phyloP scores from a whole-genome alignment of 2,329 filamentous ascomycete genomes.

The Cladosporium sp. region DNA sequence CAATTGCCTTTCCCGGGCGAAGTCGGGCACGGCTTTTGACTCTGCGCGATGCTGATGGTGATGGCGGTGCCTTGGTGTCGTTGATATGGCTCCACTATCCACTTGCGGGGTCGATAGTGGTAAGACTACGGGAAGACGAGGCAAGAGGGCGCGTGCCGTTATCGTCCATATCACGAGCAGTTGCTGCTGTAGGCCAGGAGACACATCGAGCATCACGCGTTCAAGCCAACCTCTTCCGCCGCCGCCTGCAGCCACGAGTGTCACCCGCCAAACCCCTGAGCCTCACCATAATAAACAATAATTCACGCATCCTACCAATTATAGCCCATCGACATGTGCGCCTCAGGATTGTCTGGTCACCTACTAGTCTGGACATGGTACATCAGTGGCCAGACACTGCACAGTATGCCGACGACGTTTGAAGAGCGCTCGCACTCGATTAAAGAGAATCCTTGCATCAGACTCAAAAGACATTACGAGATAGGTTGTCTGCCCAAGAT shows the following conservation, averaged over 20 bases:
- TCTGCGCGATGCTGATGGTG: no score
- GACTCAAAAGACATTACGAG: background rate
- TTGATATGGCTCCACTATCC: background rate
- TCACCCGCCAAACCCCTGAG: background rate
- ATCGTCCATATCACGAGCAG: background rate
- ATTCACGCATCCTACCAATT: background rate
- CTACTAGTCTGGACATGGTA: no score
- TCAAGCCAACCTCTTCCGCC: background rate
- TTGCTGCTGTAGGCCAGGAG: background rate
- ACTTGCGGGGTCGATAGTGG: background rate
- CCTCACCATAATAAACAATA: background rate
- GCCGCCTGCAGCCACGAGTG: background rate
- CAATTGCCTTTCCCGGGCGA: background rate
- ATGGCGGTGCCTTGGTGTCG: background rate
- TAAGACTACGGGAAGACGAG: background rate
- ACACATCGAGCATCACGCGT: background rate
- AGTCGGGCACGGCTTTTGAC: background rate
- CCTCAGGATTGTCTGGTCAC: background rate
- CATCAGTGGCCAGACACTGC: no score
- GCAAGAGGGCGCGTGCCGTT: background rate
- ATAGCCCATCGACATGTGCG: background rate
- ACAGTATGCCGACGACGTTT: no score
- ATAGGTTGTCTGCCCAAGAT: background rate
- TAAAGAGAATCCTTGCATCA: no score
- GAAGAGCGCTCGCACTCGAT: no score